A percentile compares a stretch with the other conserved stretches of the same genome.
Evolutionary conservation across 768 basidiomycete genomes (phyloP).

Genomic region (Boletus huronensis): DNA sequence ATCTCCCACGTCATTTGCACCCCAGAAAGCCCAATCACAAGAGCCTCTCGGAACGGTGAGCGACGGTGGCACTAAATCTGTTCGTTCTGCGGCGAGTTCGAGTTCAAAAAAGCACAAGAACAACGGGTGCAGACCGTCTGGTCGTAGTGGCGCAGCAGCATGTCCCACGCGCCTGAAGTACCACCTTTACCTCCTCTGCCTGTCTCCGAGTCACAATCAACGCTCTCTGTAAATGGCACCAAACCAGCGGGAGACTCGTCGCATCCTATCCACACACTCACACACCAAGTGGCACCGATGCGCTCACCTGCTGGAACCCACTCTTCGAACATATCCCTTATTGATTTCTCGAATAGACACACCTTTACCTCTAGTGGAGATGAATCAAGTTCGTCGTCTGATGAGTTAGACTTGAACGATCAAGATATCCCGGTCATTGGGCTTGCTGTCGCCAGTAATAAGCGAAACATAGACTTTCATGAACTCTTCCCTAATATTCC

Average conservation of each 20-base stretch:
- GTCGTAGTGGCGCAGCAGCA: conserved; percentile 53
- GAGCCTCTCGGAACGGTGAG: conserved; percentile 11
- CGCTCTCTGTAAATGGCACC: conserved; percentile 14
- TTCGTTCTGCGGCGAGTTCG: conserved; percentile 26
- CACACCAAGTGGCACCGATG: neutral
- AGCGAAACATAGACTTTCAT: conserved; percentile 94
- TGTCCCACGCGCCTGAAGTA: conserved; percentile 55
- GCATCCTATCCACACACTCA: neutral
- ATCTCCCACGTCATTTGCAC: conserved; percentile 16
- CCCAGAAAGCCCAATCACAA: conserved; percentile 15
- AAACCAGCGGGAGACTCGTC: conserved; percentile 7
- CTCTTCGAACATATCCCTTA: conserved; percentile 19
- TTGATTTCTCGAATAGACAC: conserved; percentile 31
- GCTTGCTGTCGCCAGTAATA: conserved; percentile 94
- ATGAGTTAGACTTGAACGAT: conserved; percentile 34
- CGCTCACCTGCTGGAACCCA: conserved; percentile 15
- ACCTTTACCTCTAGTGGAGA: conserved; percentile 25
- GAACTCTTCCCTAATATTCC: conserved; percentile 85
- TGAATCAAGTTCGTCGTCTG: conserved; percentile 31
- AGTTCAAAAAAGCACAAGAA: conserved; percentile 26
- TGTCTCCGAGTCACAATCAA: conserved; percentile 16
- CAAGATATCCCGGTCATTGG: conserved; percentile 91
- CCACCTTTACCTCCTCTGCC: conserved; percentile 41
- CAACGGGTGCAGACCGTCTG: conserved; percentile 13
- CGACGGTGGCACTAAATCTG: conserved; percentile 28